These are phyloP conservation scores for Thielaviopsis populi DNA, from an alignment of 2,329 filamentous ascomycete species.

Conservation along the genomic window DNA sequence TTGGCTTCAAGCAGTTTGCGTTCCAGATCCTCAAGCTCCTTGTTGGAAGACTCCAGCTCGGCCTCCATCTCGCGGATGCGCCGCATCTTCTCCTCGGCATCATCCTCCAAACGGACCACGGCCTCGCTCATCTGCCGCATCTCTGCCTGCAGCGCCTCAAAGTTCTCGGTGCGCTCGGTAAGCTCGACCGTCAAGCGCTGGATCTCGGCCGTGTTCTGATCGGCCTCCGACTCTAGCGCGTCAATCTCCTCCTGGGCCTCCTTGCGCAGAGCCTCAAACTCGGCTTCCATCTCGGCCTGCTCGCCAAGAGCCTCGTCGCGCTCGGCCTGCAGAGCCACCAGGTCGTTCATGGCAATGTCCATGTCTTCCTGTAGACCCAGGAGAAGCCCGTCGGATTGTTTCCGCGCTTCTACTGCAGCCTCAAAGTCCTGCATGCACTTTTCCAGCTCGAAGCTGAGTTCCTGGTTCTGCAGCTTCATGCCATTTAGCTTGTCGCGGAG, in stretches of 20 bases:
- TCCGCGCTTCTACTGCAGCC: constrained; percentile 47
- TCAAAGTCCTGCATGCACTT: constrained; percentile 69
- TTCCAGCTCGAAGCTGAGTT: constrained; percentile 69
- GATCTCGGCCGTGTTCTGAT: constrained; percentile 56
- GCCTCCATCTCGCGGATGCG: constrained; percentile 71
- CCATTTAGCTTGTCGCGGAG: constrained; percentile 76
- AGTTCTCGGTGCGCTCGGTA: constrained; percentile 66
- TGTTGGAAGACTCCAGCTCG: constrained; percentile 69
- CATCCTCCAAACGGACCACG: constrained; percentile 75
- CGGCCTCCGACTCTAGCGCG: constrained; percentile 53
- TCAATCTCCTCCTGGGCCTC: constrained; percentile 54
- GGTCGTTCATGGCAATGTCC: constrained; percentile 61
- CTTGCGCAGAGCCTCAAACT: constrained; percentile 45
- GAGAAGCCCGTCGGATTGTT: constrained; percentile 41
- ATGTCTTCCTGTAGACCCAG: constrained; percentile 64
- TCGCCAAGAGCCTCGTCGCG: constrained; percentile 70
- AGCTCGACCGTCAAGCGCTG: constrained; percentile 57
- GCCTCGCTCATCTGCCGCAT: constrained; percentile 85
- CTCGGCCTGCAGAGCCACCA: constrained; percentile 65
- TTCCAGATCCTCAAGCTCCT: constrained; percentile 75
- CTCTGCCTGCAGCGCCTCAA: constrained; percentile 80
- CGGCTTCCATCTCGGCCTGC: constrained; percentile 41
- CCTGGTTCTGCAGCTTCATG: constrained; percentile 77
- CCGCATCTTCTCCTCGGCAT: constrained; percentile 62
- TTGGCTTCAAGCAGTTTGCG: constrained; percentile 71